phyloP scores from a whole-genome alignment of 345 rosid species.

The Lepidium didymum region DNA sequence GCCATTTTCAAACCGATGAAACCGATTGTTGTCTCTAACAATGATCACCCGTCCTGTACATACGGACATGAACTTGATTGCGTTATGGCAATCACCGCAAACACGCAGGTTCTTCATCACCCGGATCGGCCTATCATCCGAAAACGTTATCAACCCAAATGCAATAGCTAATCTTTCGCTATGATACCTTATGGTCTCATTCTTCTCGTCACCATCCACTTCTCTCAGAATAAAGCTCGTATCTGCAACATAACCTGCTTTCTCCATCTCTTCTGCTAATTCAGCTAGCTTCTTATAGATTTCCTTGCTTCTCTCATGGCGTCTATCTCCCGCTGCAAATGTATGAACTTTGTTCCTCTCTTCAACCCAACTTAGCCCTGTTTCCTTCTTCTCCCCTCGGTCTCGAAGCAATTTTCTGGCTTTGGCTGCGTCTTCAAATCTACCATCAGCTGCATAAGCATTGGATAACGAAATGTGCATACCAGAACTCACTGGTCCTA shows the following conservation, averaged over 20 bases:
- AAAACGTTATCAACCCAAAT: conserved; percentile 58
- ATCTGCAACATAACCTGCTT: conserved; percentile 77
- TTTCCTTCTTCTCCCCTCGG: conserved; percentile 76
- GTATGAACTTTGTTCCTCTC: conserved; percentile 78
- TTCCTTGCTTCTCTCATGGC: conserved; percentile 44
- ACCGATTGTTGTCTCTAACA: conserved; percentile 75
- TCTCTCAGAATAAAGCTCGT: conserved; percentile 70
- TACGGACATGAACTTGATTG: conserved; percentile 73
- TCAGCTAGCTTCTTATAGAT: conserved; percentile 75
- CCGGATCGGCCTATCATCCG: conserved; percentile 56
- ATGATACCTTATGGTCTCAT: conserved; percentile 59
- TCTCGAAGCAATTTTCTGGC: conserved; percentile 78
- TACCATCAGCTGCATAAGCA: conserved; percentile 86
- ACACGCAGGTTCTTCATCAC: conserved; percentile 82
- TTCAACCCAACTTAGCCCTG: conserved; percentile 92
- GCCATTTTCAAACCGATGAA: conserved; percentile 79
- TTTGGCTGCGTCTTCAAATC: conserved; percentile 79
- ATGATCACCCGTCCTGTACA: conserved; percentile 75
- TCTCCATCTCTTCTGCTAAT: conserved; percentile 69
- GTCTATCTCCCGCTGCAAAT: conserved; percentile 74
- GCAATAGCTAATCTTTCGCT: conserved; percentile 84
- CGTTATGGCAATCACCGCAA: conserved; percentile 86
- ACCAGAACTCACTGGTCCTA: conserved; percentile 66
- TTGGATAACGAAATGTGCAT: conserved; percentile 63
- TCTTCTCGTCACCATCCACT: conserved; percentile 70